Conservation (phyloP, 257 asterid species). For the Cordia subcordata region DNA sequence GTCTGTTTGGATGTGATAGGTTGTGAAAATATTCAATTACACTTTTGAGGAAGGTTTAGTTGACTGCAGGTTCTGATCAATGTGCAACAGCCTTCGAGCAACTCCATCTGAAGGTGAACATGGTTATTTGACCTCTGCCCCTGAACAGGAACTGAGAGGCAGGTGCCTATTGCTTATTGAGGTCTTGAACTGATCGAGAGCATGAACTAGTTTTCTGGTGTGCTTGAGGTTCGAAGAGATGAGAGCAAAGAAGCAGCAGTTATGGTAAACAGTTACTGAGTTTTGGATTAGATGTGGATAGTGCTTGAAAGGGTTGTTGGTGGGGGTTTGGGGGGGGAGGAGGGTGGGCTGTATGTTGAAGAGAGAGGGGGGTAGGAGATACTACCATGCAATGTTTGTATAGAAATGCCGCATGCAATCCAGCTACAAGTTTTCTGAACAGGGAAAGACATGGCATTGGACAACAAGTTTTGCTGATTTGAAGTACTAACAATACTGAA, state of each 20-base stretch:
- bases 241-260: not conserved
- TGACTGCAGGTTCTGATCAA: not conserved
- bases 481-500: not conserved
- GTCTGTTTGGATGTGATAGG: not conserved
- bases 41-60: not conserved
- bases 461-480: no score
- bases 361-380: no score
- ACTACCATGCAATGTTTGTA: no score
- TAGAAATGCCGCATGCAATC: not conserved
- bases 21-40: no score
- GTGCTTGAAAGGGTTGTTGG: no score
- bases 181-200: not conserved
- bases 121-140: no score
- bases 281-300: not conserved
- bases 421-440: not conserved
- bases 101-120: no score
- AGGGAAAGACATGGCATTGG: not conserved
- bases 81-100: not conserved
- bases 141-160: not conserved
- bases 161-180: not conserved
- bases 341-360: not conserved
- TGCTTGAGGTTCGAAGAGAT: not conserved
- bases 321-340: not conserved
- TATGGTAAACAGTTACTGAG: not conserved
- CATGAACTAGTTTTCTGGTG: not conserved